Base-by-base conservation (phyloP, 257 asterid species). In the Solanum dulcamara region DNA sequence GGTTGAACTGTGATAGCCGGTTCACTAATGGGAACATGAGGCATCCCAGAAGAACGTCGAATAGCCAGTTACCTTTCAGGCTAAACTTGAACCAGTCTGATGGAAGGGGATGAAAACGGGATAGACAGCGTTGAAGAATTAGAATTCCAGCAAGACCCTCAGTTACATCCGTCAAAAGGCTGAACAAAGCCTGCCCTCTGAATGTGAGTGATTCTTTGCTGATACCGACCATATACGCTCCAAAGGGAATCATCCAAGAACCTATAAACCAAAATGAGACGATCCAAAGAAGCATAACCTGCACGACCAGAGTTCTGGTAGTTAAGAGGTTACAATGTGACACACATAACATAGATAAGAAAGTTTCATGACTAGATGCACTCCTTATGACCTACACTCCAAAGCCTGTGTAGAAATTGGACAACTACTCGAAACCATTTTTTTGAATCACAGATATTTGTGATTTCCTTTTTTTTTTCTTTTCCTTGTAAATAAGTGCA, bases 181-280 rank as follows among this genome's bases (percentile, higher is more conserved):
- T 95, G 94, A 97, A 94, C 87, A 95, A 87, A 72, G 99, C 99
- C 84, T 95, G 98, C 50, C 98, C 98, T 87, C 99, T 87, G 80
- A 88, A 94, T 9, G 97, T 93, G 20, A 95, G 88, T 15, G 98
- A 92, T 72, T 93, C 97, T 77, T 92, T 95, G 88, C 91, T 97
- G 90, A 95, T 92, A 80, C 99, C 99, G 7, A 92, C 88, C 53
- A 97, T 50, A 86, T 95, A 95, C 6, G 98, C 99, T 82, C 94
- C 97, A 84, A 97, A 93, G 0, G 99, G 99, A 79, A 97, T 93
- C 97, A 97, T 90, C 99, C 98, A 97, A 12, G 97, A 94, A 42
- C 99, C 99, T 44, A 97, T 96, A 20, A 95, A 97, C 99, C 98
- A 97, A 93, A 95, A 97, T n/a, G 98, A 92, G 48, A 93, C 79